Base-by-base conservation (phyloP, 2,329 filamentous ascomycete species). In the Hymenoscyphus salicellus region DNA sequence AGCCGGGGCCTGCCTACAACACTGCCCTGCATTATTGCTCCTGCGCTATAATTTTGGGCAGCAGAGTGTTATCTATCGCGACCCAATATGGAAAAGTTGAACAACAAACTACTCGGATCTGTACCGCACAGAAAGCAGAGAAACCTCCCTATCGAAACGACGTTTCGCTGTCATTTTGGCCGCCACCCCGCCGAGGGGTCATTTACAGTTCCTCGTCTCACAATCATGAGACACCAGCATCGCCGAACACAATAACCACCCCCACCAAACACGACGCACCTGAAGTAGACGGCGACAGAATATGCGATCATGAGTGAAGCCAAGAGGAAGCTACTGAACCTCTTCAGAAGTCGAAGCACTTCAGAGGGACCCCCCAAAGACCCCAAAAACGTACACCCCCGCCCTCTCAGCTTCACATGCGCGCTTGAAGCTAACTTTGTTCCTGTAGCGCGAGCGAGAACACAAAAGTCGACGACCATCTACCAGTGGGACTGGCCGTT, bases 341-440 rank as follows among this genome's bases (percentile, higher is more conserved):
- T 86, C 63, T 78, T 86, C 69, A 80, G 83, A 67, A 80, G 77
- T 66, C 79, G 79, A 66, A 83, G 80, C 73, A 76, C 77, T 61
- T 76, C 79, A 26, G 76, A 74, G 62, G 75, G 76, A 65, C 69
- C 68, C 58, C 71, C 72, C 49, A 79, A 75, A 69, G 71, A 77
- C 65, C 77, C 81, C 73, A 65, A 75, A 52, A 61, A 61, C 20
- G 71, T 70, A 60, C 46, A 33, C 43, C 59, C 41, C 32, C 26
- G 30, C 65, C 66, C 33, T 32, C 59, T n/a, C 41, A 46, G n/a
- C 38, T 32, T 46, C 26, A n/a, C 32, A 61, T 52, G 36, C 66
- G 63, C 14, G 14, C 36, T 38, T 38, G 14, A 38, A 38, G 36
- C 61, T 66, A 5, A 62, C 65, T 1, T 55, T 2, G 11, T n/a